Base-by-base conservation (phyloP, 2,329 filamentous ascomycete genomes). In the Paraconiothyrium brasiliense region DNA sequence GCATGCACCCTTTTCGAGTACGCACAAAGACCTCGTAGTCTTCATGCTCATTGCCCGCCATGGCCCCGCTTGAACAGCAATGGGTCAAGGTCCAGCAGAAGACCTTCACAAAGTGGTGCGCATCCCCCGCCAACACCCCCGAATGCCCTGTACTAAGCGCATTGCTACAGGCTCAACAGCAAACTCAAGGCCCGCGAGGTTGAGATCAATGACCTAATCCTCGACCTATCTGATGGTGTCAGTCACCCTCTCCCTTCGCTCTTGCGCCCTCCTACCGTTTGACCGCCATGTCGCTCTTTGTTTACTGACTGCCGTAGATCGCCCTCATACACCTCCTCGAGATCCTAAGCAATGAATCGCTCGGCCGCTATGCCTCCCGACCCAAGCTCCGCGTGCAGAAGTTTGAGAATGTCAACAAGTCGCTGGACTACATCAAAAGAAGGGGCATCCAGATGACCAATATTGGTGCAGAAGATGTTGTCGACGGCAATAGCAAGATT, bases 391-490 rank as follows among this genome's bases (percentile, higher is more conserved):
- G 95, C 60, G 95, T 99, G 56, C 95, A 99, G 82, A 90, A 89
- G 71, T 99, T 98, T 80, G 95, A 99, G 80, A 99, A 99, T 86
- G 94, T 95, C 79, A 98, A 98, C 83, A 90, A 94, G 70, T 92
- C 93, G 54, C 89, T 99, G 64, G 90, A 97, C 80, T 99, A 95
- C 74, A 93, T 99, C 82, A 96, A 92, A 76, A 89, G 88, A 60
- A 86, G 93, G 70, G 90, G 93, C 22, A 98, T 99, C 66, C 94
- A 97, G 78, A 92, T 99, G 90, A 97, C 93, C 69, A 99, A 99
- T 71, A 98, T 98, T 73, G 95, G 95, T 57, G 95, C 95, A 8
- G 95, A 98, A 80, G 95, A 99, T 85, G 92, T 99, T 27, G 95
- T 99, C 34, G 94, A 99, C 79, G 95, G 95, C 39, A 99, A 98